phyloP scores from a whole-genome alignment of 495 filamentous ascomycete genomes.

The Jackrogersella multiformis region DNA sequence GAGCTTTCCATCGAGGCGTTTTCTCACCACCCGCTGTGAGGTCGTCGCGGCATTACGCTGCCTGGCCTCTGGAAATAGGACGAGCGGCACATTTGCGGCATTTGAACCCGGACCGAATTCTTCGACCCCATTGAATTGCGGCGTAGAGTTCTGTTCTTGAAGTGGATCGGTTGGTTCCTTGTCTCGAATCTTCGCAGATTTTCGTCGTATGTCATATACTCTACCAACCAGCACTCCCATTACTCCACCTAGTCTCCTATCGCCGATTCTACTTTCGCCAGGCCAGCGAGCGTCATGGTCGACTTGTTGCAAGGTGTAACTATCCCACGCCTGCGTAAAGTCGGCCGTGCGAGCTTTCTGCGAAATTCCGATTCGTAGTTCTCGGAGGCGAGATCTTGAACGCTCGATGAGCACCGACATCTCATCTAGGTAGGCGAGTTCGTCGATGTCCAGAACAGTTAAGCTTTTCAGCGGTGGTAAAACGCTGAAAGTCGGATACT shows the following conservation, averaged over 20 bases:
- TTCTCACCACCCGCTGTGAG: constrained; percentile 12
- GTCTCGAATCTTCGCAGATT: constrained; percentile 19
- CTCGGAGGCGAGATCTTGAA: constrained; percentile 71
- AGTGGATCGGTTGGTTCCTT: constrained; percentile 1
- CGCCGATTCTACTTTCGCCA: constrained; percentile 58
- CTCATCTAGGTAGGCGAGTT: constrained; percentile 87
- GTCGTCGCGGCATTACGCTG: not conserved
- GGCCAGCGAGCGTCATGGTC: constrained; percentile 64
- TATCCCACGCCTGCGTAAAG: constrained; percentile 72
- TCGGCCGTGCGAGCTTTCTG: constrained; percentile 61
- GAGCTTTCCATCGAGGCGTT: constrained; percentile 62
- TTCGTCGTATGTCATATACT: constrained; percentile 66
- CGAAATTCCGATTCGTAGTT: constrained; percentile 84
- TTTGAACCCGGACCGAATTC: constrained; percentile 29
- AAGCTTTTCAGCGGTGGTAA: constrained; percentile 83
- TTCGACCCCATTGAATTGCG: constrained; percentile 25
- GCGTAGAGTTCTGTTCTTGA: constrained; percentile 4
- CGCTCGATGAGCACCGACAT: constrained; percentile 82
- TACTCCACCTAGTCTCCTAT: constrained; percentile 70
- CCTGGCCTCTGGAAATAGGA: not conserved
- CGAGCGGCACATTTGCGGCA: not conserved
- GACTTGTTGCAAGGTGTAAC: constrained; percentile 63
- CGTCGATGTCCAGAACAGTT: constrained; percentile 88
- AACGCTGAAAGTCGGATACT: constrained; percentile 87
- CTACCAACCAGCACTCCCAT: constrained; percentile 74